Conservation (phyloP, 306 rosid genomes). For the Dryas alaskensis region DNA sequence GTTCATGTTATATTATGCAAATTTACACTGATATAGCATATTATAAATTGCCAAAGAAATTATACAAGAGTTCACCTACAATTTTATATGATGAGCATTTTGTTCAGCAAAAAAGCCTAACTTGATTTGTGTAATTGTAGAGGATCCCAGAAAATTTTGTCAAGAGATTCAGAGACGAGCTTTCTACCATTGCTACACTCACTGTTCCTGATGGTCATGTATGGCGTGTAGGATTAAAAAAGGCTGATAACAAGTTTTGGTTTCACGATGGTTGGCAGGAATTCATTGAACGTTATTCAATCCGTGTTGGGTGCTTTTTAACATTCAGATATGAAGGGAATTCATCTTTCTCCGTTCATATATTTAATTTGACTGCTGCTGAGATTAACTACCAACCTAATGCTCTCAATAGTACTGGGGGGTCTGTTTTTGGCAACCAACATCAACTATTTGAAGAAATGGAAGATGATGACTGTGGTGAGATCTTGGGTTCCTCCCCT, state of each 20-base stretch:
- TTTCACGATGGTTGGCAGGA: slow-evolving; percentile 81
- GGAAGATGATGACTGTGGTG: slow-evolving; percentile 73
- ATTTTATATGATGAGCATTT: background rate
- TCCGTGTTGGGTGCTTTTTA: slow-evolving; percentile 67
- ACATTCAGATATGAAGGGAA: slow-evolving; percentile 78
- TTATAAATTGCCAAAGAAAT: background rate
- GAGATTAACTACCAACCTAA: slow-evolving; percentile 73
- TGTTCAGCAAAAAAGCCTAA: slow-evolving; percentile 12
- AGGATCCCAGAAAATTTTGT: slow-evolving; percentile 76
- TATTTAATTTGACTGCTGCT: slow-evolving; percentile 60
- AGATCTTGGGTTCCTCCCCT: slow-evolving; percentile 42
- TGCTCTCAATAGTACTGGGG: slow-evolving; percentile 38
- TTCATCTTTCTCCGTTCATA: slow-evolving; percentile 65
- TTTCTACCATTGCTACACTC: slow-evolving; percentile 59
- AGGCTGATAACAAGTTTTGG: slow-evolving; percentile 65
- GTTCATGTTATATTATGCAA: background rate
- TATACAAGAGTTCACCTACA: background rate
- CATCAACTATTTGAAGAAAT: slow-evolving; percentile 64
- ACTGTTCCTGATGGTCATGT: slow-evolving; percentile 72
- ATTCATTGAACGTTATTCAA: slow-evolving; percentile 62
- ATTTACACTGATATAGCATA: background rate
- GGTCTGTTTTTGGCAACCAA: slow-evolving; percentile 42
- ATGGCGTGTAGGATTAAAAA: slow-evolving; percentile 75
- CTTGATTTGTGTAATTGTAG: slow-evolving; percentile 49
- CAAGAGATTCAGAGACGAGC: slow-evolving; percentile 60